phyloP scores from a whole-genome alignment of 176 grass and related monocot species.

The Oryza nivara region DNA sequence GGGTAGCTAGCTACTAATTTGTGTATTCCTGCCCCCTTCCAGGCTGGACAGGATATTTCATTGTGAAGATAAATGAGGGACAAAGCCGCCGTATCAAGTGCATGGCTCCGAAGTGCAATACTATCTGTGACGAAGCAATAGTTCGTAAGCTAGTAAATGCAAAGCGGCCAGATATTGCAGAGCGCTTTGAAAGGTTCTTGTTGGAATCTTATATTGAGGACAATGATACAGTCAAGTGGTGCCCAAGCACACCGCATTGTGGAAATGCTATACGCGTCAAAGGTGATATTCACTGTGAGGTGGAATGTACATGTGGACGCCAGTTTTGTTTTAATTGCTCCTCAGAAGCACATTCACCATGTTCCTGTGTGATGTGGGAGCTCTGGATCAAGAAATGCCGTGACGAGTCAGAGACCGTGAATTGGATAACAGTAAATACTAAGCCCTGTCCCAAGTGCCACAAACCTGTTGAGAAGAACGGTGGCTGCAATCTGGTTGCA shows the following conservation, averaged over 20 bases:
- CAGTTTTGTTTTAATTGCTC: conserved; percentile 94
- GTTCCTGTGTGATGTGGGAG: conserved; percentile 84
- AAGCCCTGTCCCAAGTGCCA: conserved; percentile 89
- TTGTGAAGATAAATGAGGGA: conserved; percentile 86
- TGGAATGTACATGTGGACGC: conserved; percentile 81
- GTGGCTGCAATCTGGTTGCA: conserved; percentile 80
- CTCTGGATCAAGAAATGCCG: conserved; percentile 80
- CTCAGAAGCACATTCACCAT: conserved; percentile 79
- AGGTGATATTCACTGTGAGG: conserved; percentile 79
- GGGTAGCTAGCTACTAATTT: conserved; percentile 42
- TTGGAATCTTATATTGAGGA: conserved; percentile 92
- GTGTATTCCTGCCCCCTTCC: not conserved
- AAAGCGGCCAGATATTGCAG: conserved; percentile 62
- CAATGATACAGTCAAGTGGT: conserved; percentile 91
- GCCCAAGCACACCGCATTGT: conserved; percentile 81
- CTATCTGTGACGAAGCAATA: conserved; percentile 74
- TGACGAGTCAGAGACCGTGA: conserved; percentile 76
- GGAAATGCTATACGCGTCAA: conserved; percentile 88
- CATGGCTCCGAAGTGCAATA: conserved; percentile 78
- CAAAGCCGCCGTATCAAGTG: conserved; percentile 76
- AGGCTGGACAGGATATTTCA: conserved; percentile 92
- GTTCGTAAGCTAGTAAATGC: conserved; percentile 70
- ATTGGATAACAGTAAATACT: conserved; percentile 91
- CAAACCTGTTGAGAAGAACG: conserved; percentile 88
- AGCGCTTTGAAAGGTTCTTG: conserved; percentile 79